Conservation (phyloP, 192 early-diverging fungal genomes). For the Funneliformis mosseae region DNA sequence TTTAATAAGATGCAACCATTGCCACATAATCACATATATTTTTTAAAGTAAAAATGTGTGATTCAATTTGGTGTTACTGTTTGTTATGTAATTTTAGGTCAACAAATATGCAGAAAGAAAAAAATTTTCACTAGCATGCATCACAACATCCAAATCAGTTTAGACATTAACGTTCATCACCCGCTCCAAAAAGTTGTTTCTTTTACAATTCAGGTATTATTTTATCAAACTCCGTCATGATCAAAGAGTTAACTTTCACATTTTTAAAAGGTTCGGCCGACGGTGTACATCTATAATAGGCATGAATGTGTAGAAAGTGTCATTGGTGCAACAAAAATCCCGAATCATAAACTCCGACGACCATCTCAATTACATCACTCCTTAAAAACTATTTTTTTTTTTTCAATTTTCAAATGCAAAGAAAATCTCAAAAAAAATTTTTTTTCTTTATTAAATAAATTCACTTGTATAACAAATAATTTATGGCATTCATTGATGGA, state of each 20-base stretch:
- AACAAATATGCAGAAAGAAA: background rate
- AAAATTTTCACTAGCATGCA: background rate
- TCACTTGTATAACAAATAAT: too few relatives aligned
- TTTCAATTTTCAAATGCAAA: background rate
- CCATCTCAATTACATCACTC: too few relatives aligned
- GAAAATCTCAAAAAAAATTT: background rate
- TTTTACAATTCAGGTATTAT: too few relatives aligned
- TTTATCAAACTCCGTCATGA: too few relatives aligned
- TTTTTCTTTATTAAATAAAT: too few relatives aligned
- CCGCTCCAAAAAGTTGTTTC: too few relatives aligned
- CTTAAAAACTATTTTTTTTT: too few relatives aligned
- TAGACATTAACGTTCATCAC: too few relatives aligned
- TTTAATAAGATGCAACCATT: too few relatives aligned
- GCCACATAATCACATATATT: too few relatives aligned
- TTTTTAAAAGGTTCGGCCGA: background rate
- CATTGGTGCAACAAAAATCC: background rate
- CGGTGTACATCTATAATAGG: background rate
- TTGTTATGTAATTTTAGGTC: background rate
- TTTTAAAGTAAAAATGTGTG: too few relatives aligned
- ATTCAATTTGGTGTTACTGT: background rate
- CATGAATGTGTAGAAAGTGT: background rate
- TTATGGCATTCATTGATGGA: background rate
- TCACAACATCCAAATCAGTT: too few relatives aligned
- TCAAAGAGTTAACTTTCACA: background rate
- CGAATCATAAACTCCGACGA: background rate